Percentiles rank a stretch among this genome's conserved stretches.
Evolutionary conservation across 345 rosid genomes (phyloP).

Genomic region (Litchi chinensis): DNA sequence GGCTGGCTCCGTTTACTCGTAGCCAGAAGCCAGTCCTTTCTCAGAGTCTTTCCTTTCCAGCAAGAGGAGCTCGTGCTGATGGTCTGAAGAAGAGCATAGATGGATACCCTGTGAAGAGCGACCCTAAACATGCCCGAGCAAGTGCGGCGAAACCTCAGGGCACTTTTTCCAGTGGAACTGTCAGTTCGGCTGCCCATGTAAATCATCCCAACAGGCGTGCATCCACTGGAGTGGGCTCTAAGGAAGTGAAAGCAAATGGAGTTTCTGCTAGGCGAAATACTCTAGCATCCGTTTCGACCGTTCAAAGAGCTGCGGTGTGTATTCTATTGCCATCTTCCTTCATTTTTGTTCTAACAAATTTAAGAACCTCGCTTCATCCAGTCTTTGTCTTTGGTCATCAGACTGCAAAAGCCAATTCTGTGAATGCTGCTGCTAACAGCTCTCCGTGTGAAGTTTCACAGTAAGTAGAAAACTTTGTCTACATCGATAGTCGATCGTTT

Average conservation of each 20-base stretch:
- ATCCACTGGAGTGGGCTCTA: slow-evolving; percentile 32
- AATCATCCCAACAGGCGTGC: slow-evolving; percentile 32
- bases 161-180: slow-evolving; percentile 34
- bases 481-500: neutral
- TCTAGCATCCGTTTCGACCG: slow-evolving; percentile 37
- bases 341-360: neutral
- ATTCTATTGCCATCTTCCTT: slow-evolving; percentile 2
- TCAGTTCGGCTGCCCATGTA: slow-evolving; percentile 25
- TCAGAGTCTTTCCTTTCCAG: slow-evolving; percentile 76
- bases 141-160: slow-evolving; percentile 30
- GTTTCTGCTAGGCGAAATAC: slow-evolving; percentile 36
- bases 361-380: neutral
- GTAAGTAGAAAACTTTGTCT: slow-evolving; percentile 42
- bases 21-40: slow-evolving; percentile 54
- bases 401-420: slow-evolving; percentile 46
- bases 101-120: slow-evolving; percentile 39
- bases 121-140: slow-evolving; percentile 40
- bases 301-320: slow-evolving; percentile 44
- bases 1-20: slow-evolving; percentile 37
- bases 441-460: slow-evolving; percentile 37
- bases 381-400: slow-evolving; percentile 29
- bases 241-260: slow-evolving; percentile 31
- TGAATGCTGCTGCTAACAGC: slow-evolving; percentile 35
- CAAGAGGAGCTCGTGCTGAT: slow-evolving; percentile 45
- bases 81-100: slow-evolving; percentile 60